Evolutionary conservation across 352 stramenopile genomes (phyloP).

Genomic region (Pythium aristosporum): DNA sequence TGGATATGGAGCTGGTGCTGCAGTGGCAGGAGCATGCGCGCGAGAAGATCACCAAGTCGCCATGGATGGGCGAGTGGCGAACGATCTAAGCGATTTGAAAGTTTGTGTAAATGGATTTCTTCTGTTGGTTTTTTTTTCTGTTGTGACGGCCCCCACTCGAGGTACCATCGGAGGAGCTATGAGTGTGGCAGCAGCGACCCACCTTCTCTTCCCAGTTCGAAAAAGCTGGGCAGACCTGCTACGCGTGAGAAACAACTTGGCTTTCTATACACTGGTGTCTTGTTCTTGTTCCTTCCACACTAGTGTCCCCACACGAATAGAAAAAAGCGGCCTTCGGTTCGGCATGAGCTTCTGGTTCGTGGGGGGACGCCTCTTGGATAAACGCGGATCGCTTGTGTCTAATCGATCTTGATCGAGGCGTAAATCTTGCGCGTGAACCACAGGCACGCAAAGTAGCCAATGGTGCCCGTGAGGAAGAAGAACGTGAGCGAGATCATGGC

Average conservation of each 20-base stretch:
- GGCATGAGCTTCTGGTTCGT: neutral
- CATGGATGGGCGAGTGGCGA: conserved; percentile 81
- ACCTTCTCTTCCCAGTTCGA: conserved; percentile 21
- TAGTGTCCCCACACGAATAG: neutral
- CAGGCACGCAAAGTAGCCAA: conserved; percentile 97
- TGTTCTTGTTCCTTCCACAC: neutral
- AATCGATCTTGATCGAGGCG: conserved; percentile 93
- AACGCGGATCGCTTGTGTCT: conserved; percentile 26
- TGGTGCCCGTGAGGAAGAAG: conserved; percentile 96
- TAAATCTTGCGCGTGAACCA: conserved; percentile 99
- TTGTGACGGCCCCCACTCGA: neutral
- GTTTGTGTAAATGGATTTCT: conserved; percentile 1
- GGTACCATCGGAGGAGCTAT: too few species aligned
- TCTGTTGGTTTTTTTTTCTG: conserved; percentile 2
- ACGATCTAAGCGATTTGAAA: conserved; percentile 44
- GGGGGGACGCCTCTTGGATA: neutral
- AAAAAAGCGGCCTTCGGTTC: conserved; percentile 10
- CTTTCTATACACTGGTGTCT: conserved; percentile 21
- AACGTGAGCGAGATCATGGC: conserved; percentile 96
- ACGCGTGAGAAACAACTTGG: conserved; percentile 14
- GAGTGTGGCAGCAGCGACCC: neutral
- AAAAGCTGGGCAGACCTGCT: conserved; percentile 10
- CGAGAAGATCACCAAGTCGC: conserved; percentile 35
- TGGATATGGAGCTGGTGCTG: conserved; percentile 38
- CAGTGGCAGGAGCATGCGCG: conserved; percentile 53